Conservation (phyloP, 2,329 filamentous ascomycete species). For the Penicillium sp. region DNA sequence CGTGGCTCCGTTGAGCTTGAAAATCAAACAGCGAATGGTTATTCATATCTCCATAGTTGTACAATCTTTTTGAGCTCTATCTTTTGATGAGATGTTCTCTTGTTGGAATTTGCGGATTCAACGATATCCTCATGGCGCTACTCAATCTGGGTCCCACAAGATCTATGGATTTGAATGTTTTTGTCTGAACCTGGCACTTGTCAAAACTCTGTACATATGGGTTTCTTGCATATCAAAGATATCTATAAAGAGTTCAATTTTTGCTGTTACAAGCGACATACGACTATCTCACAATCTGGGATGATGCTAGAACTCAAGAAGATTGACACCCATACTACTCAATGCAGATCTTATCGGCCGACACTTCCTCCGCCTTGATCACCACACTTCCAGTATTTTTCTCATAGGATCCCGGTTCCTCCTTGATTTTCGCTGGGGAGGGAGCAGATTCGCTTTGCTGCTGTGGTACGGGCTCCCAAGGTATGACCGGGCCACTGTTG, state of each 20-base stretch:
- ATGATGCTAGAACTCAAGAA: not conserved
- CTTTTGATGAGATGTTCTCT: too few species aligned
- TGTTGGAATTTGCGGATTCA: too few species aligned
- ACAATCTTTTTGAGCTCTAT: too few species aligned
- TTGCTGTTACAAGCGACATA: not conserved
- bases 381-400: not conserved
- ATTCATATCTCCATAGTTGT: too few species aligned
- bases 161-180: too few species aligned
- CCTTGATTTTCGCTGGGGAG: conserved; percentile 4
- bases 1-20: too few species aligned
- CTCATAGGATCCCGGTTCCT: conserved; percentile 3
- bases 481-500: conserved; percentile 7
- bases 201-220: too few species aligned
- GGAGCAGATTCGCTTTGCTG: not conserved
- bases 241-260: not conserved
- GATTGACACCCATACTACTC: not conserved
- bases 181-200: too few species aligned
- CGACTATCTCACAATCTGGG: not conserved
- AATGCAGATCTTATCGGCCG: not conserved
- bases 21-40: too few species aligned
- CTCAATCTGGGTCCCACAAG: too few species aligned
- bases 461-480: conserved; percentile 12
- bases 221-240: too few species aligned
- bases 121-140: too few species aligned
- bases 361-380: not conserved